Evolutionary conservation across 441 rosid genomes (phyloP).

Genomic region (Gossypium davidsonii): DNA sequence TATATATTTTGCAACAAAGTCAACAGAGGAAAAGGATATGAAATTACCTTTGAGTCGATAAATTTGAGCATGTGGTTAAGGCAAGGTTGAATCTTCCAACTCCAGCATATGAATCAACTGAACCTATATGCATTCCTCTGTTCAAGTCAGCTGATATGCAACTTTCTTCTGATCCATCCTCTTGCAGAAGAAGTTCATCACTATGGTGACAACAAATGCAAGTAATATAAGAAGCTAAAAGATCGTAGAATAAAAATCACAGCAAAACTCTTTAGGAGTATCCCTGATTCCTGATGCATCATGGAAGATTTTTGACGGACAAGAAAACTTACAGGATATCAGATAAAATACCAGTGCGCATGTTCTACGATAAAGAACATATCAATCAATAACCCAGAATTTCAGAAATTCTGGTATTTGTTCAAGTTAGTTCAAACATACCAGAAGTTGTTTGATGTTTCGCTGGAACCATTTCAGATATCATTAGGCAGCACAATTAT

Average conservation of each 20-base stretch:
- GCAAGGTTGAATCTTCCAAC: slow-evolving; percentile 36
- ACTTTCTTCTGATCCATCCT: slow-evolving; percentile 62
- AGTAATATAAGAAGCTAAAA: slow-evolving; percentile 13
- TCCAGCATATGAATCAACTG: slow-evolving; percentile 43
- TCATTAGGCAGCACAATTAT: background rate
- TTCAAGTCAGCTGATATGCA: slow-evolving; percentile 53
- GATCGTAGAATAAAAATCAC: background rate
- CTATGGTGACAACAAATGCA: slow-evolving; percentile 37
- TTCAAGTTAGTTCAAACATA: background rate
- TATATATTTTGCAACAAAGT: too few relatives aligned
- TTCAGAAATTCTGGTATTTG: background rate
- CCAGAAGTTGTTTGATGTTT: background rate
- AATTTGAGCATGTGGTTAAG: slow-evolving; percentile 41
- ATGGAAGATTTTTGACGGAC: background rate
- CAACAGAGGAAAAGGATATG: background rate
- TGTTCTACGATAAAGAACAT: background rate
- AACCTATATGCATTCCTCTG: slow-evolving; percentile 67
- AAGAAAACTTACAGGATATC: background rate
- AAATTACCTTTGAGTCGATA: slow-evolving; percentile 58
- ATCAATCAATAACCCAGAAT: background rate
- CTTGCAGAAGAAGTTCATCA: slow-evolving; percentile 89
- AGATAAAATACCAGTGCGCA: background rate
- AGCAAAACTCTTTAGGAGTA: slow-evolving; percentile 3
- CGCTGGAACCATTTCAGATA: background rate
- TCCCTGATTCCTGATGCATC: slow-evolving; percentile 1